phyloP scores from a whole-genome alignment of 768 basidiomycete species.

The Calvatia gigantea region DNA sequence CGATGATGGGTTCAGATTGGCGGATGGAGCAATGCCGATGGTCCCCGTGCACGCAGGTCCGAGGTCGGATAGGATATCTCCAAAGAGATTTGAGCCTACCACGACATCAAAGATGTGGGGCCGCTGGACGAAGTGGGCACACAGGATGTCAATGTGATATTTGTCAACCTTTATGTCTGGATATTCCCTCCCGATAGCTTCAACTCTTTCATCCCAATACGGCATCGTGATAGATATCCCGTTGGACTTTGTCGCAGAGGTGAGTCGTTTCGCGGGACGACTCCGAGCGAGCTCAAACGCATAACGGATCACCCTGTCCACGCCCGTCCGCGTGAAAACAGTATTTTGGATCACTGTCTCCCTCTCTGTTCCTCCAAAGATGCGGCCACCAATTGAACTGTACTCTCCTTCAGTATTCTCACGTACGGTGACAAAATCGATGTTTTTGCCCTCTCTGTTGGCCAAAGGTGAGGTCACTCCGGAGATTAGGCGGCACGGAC shows the following conservation, averaged over 20 bases:
- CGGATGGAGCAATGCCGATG: conserved; percentile 54
- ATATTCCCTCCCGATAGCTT: conserved; percentile 47
- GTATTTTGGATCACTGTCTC: conserved; percentile 42
- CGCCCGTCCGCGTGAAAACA: conserved; percentile 46
- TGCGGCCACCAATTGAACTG: conserved; percentile 43
- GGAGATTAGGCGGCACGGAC: conserved; percentile 46
- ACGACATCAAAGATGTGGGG: conserved; percentile 54
- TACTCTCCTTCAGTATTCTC: conserved; percentile 60
- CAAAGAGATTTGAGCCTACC: conserved; percentile 52
- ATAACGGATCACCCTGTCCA: conserved; percentile 46
- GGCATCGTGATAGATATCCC: conserved; percentile 48
- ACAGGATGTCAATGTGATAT: conserved; percentile 51
- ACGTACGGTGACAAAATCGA: conserved; percentile 52
- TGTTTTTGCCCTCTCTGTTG: conserved; percentile 35
- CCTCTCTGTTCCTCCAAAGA: conserved; percentile 36
- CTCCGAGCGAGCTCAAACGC: conserved; percentile 50
- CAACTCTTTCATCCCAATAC: conserved; percentile 45
- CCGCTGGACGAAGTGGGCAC: conserved; percentile 39
- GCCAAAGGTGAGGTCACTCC: conserved; percentile 45
- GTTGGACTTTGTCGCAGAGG: conserved; percentile 51
- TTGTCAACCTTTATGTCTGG: conserved; percentile 46
- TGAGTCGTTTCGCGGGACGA: conserved; percentile 46
- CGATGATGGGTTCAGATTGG: conserved; percentile 41
- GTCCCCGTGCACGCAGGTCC: conserved; percentile 52
- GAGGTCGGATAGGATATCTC: conserved; percentile 54